These are phyloP conservation scores for Celoporthe dispersa DNA, from an alignment of 2,329 filamentous ascomycete species.

Conservation along the genomic window DNA sequence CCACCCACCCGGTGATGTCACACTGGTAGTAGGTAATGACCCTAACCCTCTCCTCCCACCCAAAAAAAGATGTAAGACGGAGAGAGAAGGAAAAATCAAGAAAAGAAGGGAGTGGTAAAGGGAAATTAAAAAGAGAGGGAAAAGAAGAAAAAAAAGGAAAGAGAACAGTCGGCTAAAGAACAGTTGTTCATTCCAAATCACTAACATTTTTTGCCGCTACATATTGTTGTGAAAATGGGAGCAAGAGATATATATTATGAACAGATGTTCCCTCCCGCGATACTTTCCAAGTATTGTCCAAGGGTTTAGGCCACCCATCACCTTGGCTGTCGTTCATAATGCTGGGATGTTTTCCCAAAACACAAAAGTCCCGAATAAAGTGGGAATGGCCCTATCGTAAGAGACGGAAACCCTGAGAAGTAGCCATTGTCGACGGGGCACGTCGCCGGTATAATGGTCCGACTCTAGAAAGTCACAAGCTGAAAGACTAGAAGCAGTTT, in stretches of 20 bases:
- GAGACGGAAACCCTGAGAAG: constrained; percentile 30
- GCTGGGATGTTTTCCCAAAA: background rate
- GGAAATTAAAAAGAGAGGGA: background rate
- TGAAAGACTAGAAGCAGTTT: constrained; percentile 8
- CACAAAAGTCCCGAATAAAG: background rate
- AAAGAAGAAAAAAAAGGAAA: background rate
- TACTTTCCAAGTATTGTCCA: too few relatives aligned
- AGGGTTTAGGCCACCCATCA: too few relatives aligned
- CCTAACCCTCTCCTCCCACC: background rate
- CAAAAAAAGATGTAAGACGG: background rate
- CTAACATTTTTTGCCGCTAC: background rate
- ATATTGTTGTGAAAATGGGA: background rate
- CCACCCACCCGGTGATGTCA: background rate
- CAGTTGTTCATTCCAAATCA: background rate
- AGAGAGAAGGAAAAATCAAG: background rate
- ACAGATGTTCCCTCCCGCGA: background rate
- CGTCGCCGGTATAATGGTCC: constrained; percentile 25
- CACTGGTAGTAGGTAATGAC: background rate
- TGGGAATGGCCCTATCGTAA: constrained; percentile 14
- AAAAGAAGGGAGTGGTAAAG: background rate
- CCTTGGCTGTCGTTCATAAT: background rate
- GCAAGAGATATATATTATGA: background rate
- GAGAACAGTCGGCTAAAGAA: background rate
- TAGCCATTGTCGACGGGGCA: constrained; percentile 32
- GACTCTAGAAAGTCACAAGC: constrained; percentile 7